A percentile compares a stretch with the other conserved stretches of the same genome.
These are phyloP conservation scores for Sordariomycetes sp. DNA, from an alignment of 2,329 filamentous ascomycete genomes.

Conservation along the genomic window DNA sequence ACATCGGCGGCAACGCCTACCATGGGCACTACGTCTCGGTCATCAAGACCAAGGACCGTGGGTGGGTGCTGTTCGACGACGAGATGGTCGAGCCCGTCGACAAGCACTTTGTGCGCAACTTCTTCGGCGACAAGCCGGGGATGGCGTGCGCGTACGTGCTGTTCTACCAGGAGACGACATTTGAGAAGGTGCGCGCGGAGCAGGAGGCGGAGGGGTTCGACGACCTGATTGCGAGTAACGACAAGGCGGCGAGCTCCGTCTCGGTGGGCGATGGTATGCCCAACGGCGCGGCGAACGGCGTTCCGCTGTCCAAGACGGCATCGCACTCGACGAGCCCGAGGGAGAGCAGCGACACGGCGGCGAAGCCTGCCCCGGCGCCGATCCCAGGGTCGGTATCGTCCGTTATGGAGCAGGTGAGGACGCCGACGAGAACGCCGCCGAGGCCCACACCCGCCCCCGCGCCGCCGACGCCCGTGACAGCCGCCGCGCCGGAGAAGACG, in stretches of 20 bases:
- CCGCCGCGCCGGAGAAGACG: slow-evolving; percentile 15
- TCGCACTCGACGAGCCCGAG: slow-evolving; percentile 8
- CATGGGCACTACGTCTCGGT: slow-evolving; percentile 97
- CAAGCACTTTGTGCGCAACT: slow-evolving; percentile 90
- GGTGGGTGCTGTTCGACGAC: slow-evolving; percentile 94
- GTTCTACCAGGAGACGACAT: slow-evolving; percentile 87
- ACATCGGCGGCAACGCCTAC: slow-evolving; percentile 92
- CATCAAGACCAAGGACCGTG: slow-evolving; percentile 91
- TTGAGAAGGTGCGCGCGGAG: slow-evolving; percentile 57
- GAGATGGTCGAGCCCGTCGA: slow-evolving; percentile 98
- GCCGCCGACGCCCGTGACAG: slow-evolving; percentile 1
- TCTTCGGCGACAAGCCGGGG: slow-evolving; percentile 86
- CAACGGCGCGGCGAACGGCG: slow-evolving; percentile 20
- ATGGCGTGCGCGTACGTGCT: slow-evolving; percentile 92
- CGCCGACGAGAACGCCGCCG: slow-evolving; percentile 9
- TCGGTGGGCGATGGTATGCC: slow-evolving; percentile 30
- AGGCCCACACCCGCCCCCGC: background rate
- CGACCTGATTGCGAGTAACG: slow-evolving; percentile 42
- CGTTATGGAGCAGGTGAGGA: slow-evolving; percentile 5
- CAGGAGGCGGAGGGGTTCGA: slow-evolving; percentile 67
- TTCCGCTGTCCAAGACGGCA: background rate
- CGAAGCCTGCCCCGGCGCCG: slow-evolving; percentile 52
- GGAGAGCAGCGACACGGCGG: slow-evolving; percentile 38
- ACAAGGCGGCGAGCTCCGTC: slow-evolving; percentile 43
- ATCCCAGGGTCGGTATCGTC: slow-evolving; percentile 7